phyloP scores from a whole-genome alignment of 2,329 filamentous ascomycete genomes.

The Alternaria alternata region DNA sequence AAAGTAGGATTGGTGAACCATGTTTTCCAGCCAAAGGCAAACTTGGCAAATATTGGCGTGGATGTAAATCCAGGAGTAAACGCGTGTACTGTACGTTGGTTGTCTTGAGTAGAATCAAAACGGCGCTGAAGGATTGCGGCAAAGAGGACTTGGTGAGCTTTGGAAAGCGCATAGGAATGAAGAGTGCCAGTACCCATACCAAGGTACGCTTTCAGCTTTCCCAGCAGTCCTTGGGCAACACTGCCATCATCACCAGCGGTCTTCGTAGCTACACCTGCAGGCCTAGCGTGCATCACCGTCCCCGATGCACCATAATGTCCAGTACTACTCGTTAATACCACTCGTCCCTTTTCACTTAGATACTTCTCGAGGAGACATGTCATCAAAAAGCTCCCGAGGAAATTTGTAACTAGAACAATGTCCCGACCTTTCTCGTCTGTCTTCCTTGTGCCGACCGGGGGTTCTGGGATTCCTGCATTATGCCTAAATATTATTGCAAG shows the following conservation, averaged over 20 bases:
- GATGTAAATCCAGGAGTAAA: slow-evolving; percentile 24
- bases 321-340: slow-evolving; percentile 25
- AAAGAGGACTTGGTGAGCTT: slow-evolving; percentile 27
- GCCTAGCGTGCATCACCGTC: not conserved
- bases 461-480: slow-evolving; percentile 24
- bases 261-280: not conserved
- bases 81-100: slow-evolving; percentile 10
- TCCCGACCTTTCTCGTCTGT: slow-evolving; percentile 15
- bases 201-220: not conserved
- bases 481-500: slow-evolving; percentile 9
- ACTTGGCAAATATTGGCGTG: slow-evolving; percentile 21
- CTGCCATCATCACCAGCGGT: not conserved
- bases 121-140: slow-evolving; percentile 15
- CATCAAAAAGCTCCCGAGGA: slow-evolving; percentile 25
- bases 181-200: slow-evolving; percentile 2
- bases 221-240: not conserved
- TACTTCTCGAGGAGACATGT: slow-evolving; percentile 19
- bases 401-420: slow-evolving; percentile 23
- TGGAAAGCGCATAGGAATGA: slow-evolving; percentile 14
- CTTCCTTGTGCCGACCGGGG: not conserved
- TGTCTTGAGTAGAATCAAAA: not conserved
- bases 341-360: slow-evolving; percentile 11
- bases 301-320: slow-evolving; percentile 5
- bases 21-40: slow-evolving; percentile 15
- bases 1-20: slow-evolving; percentile 23